Base-by-base conservation (phyloP, 164 flowering plant genomes). In the Magnolia sinica region DNA sequence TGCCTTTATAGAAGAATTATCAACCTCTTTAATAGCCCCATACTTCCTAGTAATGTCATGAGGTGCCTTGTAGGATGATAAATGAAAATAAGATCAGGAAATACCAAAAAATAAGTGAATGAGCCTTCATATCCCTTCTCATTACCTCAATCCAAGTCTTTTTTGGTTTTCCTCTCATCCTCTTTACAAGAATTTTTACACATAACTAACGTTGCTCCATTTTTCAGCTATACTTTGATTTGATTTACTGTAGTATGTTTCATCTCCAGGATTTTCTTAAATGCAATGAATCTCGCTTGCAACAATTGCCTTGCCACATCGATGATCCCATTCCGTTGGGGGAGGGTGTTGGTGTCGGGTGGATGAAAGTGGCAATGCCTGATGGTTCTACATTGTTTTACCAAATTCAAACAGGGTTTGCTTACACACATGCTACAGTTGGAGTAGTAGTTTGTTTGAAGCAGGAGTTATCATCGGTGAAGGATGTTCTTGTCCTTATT, bases 331-430 rank as follows among this genome's bases (percentile, higher is more conserved):
- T 96, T 81, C 94, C 93, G 9, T 77, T 96, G 83, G 98, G 98
- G 74, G 98, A 96, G 85, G 97, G 99, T 81, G 97, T 93, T 85
- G 99, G 97, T 85, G 92, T 88, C 84, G 99, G 98, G 74, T 82
- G 79, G 86, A 81, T 84, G 87, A 94, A 89, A 86, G 98, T 91
- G 90, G 86, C 82, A 70, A 86, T 96, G 84, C 90, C 98, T 49
- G 97, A 94, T 84, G 94, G 87, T 79, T 90, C 94, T 74, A 86
- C 89, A 13, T 77, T 96, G 51, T 90, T 81, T 85, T 91, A 96
- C 77, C 85, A 93, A 75, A 87, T 92, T 79, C 88, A 92, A 81
- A 87, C 89, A 64, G 99, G 98, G 63, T 79, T 94, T 64, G 78
- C 80, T 50, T 76, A 88, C 78, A 83, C 92, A 64, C 97, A 94